Base-by-base conservation (phyloP, 2,329 filamentous ascomycete genomes). In the Stachybotrys chartarum region DNA sequence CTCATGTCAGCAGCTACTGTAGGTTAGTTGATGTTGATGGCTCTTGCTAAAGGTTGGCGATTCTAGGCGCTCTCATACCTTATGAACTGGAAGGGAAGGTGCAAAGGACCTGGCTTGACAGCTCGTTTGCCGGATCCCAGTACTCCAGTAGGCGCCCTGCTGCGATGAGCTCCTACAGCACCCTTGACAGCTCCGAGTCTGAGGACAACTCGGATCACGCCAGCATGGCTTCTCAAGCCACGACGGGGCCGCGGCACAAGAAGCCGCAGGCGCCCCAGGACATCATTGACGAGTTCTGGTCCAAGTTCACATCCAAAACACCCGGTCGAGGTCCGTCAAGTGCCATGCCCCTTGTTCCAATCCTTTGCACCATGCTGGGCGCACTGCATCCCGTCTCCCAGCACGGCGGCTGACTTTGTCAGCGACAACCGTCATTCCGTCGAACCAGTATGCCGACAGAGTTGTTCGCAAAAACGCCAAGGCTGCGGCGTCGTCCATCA, bases 251-350 rank as follows among this genome's bases (percentile, higher is more conserved):
- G 48, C 53, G 47, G 35, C 48, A 44, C 45, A 57, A 62, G 51
- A 81, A 78, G 62, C 77, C 80, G 55, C 78, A 82, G 63, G 72
- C 83, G 7, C 87, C 88, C 0, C 88, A 92, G 67, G 78, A 83
- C 56, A 78, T 76, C 30, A 81, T 92, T 55, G 82, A 89, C 60
- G 81, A 87, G 57, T 91, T 91, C 66, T 92, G 88, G 88, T 71
- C 77, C 53, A 84, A 83, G 56, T 90, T 91, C 62, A 86, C 80
- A 14, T 84, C 85, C 53, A 88, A 86, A 64, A 79, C 79, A 30
- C 88, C 87, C 0, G 87, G 88, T 16, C 90, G 89, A 74, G 85
- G 81, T 80, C 63, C 35, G 7, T 48, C 18, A n/a, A 7, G 7
- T 39, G 35, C 35, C 35, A 12, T 7, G 7, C 47, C 24, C 16